phyloP scores from a whole-genome alignment of 768 basidiomycete species.

The Favolaschia claudopus region DNA sequence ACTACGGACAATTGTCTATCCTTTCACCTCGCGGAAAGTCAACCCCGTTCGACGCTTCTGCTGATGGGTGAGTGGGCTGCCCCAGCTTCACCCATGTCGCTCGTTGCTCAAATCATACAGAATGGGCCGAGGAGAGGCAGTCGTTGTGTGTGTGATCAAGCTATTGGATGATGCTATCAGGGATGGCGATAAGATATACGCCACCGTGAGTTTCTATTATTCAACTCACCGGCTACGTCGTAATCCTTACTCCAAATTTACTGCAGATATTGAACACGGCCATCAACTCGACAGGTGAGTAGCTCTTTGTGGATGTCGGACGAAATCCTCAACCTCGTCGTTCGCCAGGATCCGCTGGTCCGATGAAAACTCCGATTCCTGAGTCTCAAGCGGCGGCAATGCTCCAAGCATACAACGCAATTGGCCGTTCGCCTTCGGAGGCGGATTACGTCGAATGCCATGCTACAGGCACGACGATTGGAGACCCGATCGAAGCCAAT shows the following conservation, averaged over 20 bases:
- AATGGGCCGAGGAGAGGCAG: slow-evolving; percentile 39
- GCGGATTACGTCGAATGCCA: slow-evolving; percentile 60
- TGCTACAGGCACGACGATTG: slow-evolving; percentile 59
- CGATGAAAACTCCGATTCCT: slow-evolving; percentile 47
- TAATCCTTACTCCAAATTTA: neutral
- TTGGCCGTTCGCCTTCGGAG: slow-evolving; percentile 42
- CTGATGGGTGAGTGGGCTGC: slow-evolving; percentile 54
- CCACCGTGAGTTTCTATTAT: slow-evolving; percentile 26
- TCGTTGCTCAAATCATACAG: neutral
- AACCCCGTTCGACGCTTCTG: slow-evolving; percentile 53
- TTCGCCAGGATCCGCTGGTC: slow-evolving; percentile 46
- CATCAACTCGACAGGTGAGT: slow-evolving; percentile 31
- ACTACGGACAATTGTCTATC: slow-evolving; percentile 46
- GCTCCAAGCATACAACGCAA: slow-evolving; percentile 41
- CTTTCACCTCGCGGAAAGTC: slow-evolving; percentile 50
- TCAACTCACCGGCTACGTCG: neutral
- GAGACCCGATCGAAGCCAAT: slow-evolving; percentile 60
- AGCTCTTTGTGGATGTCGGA: too few relatives aligned
- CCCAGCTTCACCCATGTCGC: too few relatives aligned
- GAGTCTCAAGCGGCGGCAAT: slow-evolving; percentile 47
- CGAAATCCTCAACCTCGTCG: too few relatives aligned
- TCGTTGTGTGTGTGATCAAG: slow-evolving; percentile 38
- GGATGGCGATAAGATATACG: slow-evolving; percentile 41
- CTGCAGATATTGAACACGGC: neutral
- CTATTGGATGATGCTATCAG: slow-evolving; percentile 36